A percentile compares a stretch with the other conserved stretches of the same genome.
These are phyloP conservation scores for Speleostelium caveatum DNA, from an alignment of 78 protist species.

Conservation along the genomic window DNA sequence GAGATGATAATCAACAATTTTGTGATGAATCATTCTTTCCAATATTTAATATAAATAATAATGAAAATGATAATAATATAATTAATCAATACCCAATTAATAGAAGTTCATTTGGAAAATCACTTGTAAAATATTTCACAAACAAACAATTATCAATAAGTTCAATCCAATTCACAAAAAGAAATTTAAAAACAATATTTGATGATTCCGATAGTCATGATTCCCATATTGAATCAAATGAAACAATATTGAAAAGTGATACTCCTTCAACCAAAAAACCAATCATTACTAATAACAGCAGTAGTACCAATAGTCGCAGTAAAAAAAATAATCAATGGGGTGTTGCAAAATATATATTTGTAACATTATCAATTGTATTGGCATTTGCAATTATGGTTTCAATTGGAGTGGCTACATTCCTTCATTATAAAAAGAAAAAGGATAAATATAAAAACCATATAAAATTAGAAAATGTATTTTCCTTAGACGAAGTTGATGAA, in stretches of 20 bases:
- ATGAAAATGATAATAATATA: not conserved
- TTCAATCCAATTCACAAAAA: no score
- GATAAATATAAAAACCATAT: slow-evolving; percentile 13
- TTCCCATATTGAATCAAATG: no score
- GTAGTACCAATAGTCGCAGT: not conserved
- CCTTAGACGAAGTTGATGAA: slow-evolving; percentile 5
- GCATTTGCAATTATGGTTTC: not conserved
- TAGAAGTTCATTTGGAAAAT: not conserved
- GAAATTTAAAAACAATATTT: no score
- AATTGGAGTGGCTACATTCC: not conserved
- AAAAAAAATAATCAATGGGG: not conserved
- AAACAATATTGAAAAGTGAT: no score
- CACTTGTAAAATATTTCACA: no score
- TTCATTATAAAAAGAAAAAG: slow-evolving; percentile 10
- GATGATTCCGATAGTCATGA: no score
- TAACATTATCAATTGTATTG: not conserved
- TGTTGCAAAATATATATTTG: not conserved
- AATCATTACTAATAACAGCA: not conserved
- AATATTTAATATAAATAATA: not conserved
- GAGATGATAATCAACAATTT: not conserved
- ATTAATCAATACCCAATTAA: not conserved
- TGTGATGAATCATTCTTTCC: not conserved
- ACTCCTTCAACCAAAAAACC: not conserved
- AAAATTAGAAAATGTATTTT: slow-evolving; percentile 7
- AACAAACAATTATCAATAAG: no score